Percentiles rank a stretch among this genome's conserved stretches.
These are phyloP conservation scores for Przewalskia tangutica DNA, from an alignment of 257 asterid species.

Conservation along the genomic window DNA sequence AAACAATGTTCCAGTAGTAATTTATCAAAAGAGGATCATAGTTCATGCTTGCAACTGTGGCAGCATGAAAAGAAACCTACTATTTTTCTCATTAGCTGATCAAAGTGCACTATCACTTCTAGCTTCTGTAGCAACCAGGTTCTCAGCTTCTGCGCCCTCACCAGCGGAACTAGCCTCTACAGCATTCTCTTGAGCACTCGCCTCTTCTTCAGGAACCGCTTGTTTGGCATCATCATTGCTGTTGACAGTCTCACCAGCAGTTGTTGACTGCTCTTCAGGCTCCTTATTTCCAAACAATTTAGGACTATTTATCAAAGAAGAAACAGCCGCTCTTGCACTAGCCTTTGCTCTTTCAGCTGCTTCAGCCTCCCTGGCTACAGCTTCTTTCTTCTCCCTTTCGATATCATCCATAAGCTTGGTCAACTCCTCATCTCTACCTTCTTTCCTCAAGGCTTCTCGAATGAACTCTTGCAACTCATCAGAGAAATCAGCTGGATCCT, in stretches of 20 bases:
- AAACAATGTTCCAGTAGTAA: neutral
- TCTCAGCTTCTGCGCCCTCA: conserved; percentile 8
- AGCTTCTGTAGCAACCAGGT: conserved; percentile 17
- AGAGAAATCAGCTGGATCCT: conserved; percentile 72
- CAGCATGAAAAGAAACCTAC: neutral
- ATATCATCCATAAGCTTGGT: conserved; percentile 49
- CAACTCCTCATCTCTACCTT: conserved; percentile 71
- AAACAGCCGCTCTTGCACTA: conserved; percentile 55
- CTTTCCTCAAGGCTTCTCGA: conserved; percentile 53
- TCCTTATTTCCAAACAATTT: conserved; percentile 49
- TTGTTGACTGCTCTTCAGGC: conserved; percentile 20
- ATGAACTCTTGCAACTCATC: conserved; percentile 69
- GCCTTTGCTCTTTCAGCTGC: conserved; percentile 73
- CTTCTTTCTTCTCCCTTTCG: conserved; percentile 63
- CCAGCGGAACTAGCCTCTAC: conserved; percentile 11
- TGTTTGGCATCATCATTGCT: neutral
- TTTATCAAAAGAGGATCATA: neutral
- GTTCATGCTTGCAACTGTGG: neutral
- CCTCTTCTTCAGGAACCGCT: conserved; percentile 12
- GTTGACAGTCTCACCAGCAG: conserved; percentile 12
- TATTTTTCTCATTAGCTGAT: neutral
- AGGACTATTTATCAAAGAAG: conserved; percentile 54
- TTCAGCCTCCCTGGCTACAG: conserved; percentile 66
- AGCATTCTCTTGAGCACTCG: conserved; percentile 16
- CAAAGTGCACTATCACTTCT: conserved; percentile 11